A percentile compares a stretch with the other conserved stretches of the same genome.
phyloP scores from a whole-genome alignment of 192 early-diverging fungal genomes.

The Physocladia obscura region DNA sequence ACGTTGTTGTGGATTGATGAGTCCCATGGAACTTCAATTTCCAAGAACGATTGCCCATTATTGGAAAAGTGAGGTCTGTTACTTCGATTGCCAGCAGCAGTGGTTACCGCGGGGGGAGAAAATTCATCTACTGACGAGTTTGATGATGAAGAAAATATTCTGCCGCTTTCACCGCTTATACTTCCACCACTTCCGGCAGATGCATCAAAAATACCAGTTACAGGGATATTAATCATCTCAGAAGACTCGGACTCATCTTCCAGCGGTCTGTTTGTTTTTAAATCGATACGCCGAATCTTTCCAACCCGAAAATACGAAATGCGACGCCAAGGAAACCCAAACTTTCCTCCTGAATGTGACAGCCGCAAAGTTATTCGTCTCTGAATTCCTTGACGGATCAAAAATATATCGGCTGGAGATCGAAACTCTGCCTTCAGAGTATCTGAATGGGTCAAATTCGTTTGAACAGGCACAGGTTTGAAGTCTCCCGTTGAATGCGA shows the following conservation, averaged over 20 bases:
- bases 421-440: conserved; percentile 22
- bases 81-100: not conserved
- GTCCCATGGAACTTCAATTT: conserved; percentile 40
- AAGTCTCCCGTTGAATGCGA: conserved; percentile 31
- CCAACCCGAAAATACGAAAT: conserved; percentile 31
- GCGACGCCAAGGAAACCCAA: conserved; percentile 29
- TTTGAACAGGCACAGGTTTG: conserved; percentile 37
- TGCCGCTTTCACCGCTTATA: not conserved
- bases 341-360: conserved; percentile 31
- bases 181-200: not conserved
- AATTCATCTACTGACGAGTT: not conserved
- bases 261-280: conserved; percentile 15
- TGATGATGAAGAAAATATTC: not conserved
- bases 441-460: conserved; percentile 3
- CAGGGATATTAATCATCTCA: conserved; percentile 26
- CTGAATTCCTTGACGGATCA: conserved; percentile 44
- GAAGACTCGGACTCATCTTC: conserved; percentile 15
- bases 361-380: conserved; percentile 29
- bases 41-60: conserved; percentile 30
- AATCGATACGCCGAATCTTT: conserved; percentile 16
- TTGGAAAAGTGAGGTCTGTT: conserved; percentile 11
- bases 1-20: conserved; percentile 25
- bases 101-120: not conserved
- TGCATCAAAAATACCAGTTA: conserved; percentile 12
- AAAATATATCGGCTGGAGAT: conserved; percentile 32